These are phyloP conservation scores for Umbelopsis vinacea DNA, from an alignment of 192 early-diverging fungal species.

Conservation along the genomic window DNA sequence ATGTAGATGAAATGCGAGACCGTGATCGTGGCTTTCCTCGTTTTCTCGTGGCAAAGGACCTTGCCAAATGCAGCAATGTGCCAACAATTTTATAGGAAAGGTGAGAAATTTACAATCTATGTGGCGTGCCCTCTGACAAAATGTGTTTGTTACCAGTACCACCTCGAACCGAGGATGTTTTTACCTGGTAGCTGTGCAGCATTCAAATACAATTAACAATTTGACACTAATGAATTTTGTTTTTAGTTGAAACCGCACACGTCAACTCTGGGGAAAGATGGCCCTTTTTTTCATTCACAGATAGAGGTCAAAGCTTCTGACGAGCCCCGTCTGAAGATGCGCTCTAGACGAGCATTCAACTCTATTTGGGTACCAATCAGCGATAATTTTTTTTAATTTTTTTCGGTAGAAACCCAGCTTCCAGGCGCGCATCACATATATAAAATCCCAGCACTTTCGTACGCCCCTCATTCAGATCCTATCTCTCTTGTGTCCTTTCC, in stretches of 20 bases:
- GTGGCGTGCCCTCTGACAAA: too few relatives aligned
- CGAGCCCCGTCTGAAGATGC: not conserved
- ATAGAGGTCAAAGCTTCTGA: constrained; percentile 8
- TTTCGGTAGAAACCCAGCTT: not conserved
- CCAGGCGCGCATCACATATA: not conserved
- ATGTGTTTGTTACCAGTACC: not conserved
- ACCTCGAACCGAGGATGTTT: not conserved
- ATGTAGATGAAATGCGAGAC: too few relatives aligned
- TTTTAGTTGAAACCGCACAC: too few relatives aligned
- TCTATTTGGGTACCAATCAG: constrained; percentile 2
- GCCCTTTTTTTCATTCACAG: too few relatives aligned
- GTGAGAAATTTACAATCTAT: too few relatives aligned
- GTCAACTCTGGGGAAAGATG: too few relatives aligned
- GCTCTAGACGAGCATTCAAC: not conserved
- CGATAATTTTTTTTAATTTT: not conserved
- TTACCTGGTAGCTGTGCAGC: too few relatives aligned
- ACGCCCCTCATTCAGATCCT: not conserved
- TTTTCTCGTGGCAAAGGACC: too few relatives aligned
- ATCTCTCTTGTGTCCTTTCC: not conserved
- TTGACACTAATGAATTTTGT: too few relatives aligned
- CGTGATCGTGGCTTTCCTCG: too few relatives aligned
- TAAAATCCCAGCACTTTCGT: not conserved
- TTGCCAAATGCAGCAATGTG: not conserved
- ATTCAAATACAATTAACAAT: too few relatives aligned
- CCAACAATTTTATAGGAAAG: too few relatives aligned